Conservation (phyloP, 106 monocot species). For the Cymbidium sinense region DNA sequence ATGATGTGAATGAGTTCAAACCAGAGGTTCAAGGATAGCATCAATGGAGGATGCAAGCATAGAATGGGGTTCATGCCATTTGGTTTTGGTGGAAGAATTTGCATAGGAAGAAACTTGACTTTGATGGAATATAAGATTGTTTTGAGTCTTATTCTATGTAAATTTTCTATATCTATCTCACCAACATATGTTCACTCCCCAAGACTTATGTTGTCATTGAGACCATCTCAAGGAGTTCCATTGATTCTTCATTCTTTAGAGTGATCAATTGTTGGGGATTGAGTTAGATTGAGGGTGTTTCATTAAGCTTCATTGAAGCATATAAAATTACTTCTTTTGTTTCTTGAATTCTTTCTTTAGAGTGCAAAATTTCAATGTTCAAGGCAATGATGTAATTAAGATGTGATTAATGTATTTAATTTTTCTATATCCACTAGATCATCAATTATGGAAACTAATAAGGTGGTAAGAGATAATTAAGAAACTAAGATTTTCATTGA, state of each 20-base stretch:
- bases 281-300: too few species aligned
- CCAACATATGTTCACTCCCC: constrained; percentile 49
- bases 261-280: too few species aligned
- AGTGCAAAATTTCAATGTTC: too few species aligned
- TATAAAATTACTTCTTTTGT: too few species aligned
- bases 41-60: constrained; percentile 56
- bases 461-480: too few species aligned
- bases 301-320: too few species aligned
- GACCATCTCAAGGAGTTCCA: constrained; percentile 53
- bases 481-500: too few species aligned
- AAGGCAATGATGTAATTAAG: too few species aligned
- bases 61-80: constrained; percentile 71
- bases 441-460: too few species aligned
- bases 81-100: constrained; percentile 59
- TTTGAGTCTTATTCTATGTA: constrained; percentile 40
- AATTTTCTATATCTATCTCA: constrained; percentile 36
- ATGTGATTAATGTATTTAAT: too few species aligned
- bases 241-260: constrained; percentile 22
- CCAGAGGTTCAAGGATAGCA: constrained; percentile 55
- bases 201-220: constrained; percentile 34
- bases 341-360: too few species aligned
- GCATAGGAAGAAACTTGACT: constrained; percentile 64
- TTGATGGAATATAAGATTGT: constrained; percentile 62
- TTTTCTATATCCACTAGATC: too few species aligned
- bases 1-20: constrained; percentile 57